Percentiles rank a stretch among this genome's conserved stretches.
Conservation (phyloP, 345 rosid species). For the Euphorbia peplus region DNA sequence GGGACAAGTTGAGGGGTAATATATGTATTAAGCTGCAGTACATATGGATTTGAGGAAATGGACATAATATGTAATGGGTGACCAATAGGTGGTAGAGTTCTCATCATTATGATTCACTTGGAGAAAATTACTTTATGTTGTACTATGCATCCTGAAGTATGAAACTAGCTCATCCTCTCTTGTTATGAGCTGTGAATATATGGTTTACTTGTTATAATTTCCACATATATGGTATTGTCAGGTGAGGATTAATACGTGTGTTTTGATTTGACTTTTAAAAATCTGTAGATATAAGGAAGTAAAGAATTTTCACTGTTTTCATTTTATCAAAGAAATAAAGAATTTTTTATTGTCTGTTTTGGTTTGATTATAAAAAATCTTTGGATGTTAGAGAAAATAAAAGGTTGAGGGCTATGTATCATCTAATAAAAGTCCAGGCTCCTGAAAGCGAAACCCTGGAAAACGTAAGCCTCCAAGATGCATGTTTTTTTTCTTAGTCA, state of each 20-base stretch:
- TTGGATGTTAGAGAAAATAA: background rate
- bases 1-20: too few relatives aligned
- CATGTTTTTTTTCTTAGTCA: background rate
- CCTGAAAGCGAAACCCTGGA: background rate
- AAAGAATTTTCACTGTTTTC: background rate
- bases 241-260: too few relatives aligned
- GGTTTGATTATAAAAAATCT: background rate
- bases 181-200: background rate
- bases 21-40: too few relatives aligned
- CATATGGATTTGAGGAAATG: background rate
- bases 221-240: too few relatives aligned
- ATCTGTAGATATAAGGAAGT: too few relatives aligned
- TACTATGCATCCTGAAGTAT: background rate
- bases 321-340: background rate
- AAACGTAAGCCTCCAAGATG: background rate
- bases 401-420: background rate
- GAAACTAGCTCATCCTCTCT: background rate
- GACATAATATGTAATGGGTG: background rate
- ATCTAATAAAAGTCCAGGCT: too few relatives aligned
- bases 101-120: constrained; percentile 4
- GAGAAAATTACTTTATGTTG: too few relatives aligned
- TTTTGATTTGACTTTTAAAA: too few relatives aligned
- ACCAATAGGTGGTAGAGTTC: background rate
- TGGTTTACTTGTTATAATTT: background rate
- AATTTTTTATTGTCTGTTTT: background rate